Base-by-base conservation (phyloP, 495 filamentous ascomycete genomes). In the Chaetomium tenue region DNA sequence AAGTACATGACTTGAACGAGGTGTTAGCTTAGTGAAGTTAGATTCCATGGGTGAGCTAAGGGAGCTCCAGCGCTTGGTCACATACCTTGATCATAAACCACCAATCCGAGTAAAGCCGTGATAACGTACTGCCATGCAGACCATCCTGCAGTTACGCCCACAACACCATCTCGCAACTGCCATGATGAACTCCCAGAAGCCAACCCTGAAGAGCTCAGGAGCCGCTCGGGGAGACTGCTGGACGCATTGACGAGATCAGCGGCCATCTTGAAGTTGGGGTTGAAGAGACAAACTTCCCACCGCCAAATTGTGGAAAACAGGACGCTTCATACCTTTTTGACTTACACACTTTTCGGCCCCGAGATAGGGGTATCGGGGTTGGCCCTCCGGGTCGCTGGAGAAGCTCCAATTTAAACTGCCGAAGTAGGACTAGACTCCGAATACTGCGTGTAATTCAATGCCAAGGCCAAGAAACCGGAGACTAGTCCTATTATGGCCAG, bases 81-180 rank as follows among this genome's bases (percentile, higher is more conserved):
- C 61, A 30, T 60, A 46, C 56, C 40, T 58, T 72, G 67, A 23
- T 72, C 70, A 53, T 72, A 72, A 12, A 65, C 63, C 54, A 72
- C 48, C 15, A 69, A 5, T 3, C 42, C 60, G 9, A 72, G 44
- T 22, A 72, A 18, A 7, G 63, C n/a, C 6, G 66, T 66, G 12
- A 71, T 28, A 6, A 58, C 61, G 26, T 62, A 66, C 59, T 71
- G 57, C 69, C 63, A 64, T 23, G 37, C 47, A n/a, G 23, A 23
- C 63, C 48, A 66, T 15, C 26, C 40, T 2, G 40, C 5, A 42
- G 20, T 37, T 15, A 60, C 0, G 5, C 40, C 12, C 58, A 15
- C 2, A 42, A 13, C 33, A 28, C 37, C 16, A 25, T 26, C 20
- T 16, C 28, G 33, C n/a, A 61, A 15, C 42, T 39, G 56, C 26